These are phyloP conservation scores for Westerdykella aurantiaca DNA, from an alignment of 2,329 filamentous ascomycete species.

Conservation along the genomic window DNA sequence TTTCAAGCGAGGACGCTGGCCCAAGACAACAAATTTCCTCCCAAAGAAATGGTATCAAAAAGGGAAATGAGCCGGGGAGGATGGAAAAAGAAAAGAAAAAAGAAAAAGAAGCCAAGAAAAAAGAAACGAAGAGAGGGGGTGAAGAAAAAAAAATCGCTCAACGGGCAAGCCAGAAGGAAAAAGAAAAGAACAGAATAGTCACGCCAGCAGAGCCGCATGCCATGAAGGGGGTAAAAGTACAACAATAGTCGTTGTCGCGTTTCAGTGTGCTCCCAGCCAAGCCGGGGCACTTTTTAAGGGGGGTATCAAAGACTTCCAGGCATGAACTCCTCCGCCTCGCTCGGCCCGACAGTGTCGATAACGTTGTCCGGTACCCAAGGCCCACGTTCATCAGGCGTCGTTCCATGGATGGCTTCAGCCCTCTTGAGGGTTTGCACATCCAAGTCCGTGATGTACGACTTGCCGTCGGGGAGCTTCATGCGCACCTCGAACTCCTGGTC, in stretches of 20 bases:
- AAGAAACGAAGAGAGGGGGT: not conserved
- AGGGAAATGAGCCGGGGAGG: not conserved
- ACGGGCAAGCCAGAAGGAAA: not conserved
- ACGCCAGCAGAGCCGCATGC: not conserved
- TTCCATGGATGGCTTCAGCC: conserved; percentile 74
- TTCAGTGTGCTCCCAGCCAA: conserved; percentile 3
- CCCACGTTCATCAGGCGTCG: conserved; percentile 82
- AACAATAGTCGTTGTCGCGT: conserved; percentile 5
- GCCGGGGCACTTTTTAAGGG: not conserved
- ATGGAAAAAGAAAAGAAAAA: not conserved
- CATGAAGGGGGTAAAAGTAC: conserved; percentile 1
- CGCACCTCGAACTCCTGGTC: conserved; percentile 92
- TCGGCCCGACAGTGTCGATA: conserved; percentile 6
- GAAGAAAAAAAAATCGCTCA: no score
- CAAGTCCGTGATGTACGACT: conserved; percentile 85
- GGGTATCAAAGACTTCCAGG: conserved; percentile 3
- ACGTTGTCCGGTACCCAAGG: conserved; percentile 73
- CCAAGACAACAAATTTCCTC: not conserved
- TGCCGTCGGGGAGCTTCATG: conserved; percentile 60
- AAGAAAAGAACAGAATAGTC: conserved; percentile 2
- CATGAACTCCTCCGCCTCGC: conserved; percentile 12
- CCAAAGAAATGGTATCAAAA: conserved; percentile 3
- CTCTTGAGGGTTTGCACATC: conserved; percentile 85
- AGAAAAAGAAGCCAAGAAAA: not conserved
- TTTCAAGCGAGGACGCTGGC: no score